phyloP scores from a whole-genome alignment of 2,329 filamentous ascomycete genomes.

The Podosphaera aphanis region DNA sequence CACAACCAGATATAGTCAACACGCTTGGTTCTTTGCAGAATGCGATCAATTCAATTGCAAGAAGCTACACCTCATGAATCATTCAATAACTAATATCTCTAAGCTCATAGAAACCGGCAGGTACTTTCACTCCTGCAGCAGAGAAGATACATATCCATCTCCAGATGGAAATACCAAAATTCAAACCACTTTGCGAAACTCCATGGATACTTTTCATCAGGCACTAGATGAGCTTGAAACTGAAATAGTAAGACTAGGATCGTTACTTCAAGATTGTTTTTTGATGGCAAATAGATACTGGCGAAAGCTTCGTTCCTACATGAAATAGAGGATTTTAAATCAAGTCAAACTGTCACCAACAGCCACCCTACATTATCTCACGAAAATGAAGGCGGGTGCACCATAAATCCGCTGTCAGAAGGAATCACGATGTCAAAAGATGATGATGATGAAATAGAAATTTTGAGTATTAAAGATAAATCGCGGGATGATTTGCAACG shows the following conservation, averaged over 20 bases:
- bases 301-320: not conserved
- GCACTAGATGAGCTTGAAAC: constrained; percentile 32
- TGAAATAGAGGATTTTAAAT: not conserved
- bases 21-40: constrained; percentile 14
- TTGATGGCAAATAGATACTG: not conserved
- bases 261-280: not conserved
- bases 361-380: not conserved
- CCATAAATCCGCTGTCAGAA: not conserved
- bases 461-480: not conserved
- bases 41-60: constrained; percentile 31
- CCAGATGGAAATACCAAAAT: constrained; percentile 10
- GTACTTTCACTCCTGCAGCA: constrained; percentile 25
- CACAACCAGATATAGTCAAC: not conserved
- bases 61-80: constrained; percentile 10
- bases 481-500: not conserved
- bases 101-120: constrained; percentile 37
- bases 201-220: constrained; percentile 20
- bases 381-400: not conserved
- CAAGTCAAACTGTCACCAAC: not conserved
- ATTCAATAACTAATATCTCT: not conserved
- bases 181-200: constrained; percentile 10
- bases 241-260: constrained; percentile 26
- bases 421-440: not conserved
- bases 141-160: constrained; percentile 21
- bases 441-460: not conserved